Percentiles rank a stretch among this genome's conserved stretches.
Conservation (phyloP, 805 yeast species). For the Candida tallmaniae region DNA sequence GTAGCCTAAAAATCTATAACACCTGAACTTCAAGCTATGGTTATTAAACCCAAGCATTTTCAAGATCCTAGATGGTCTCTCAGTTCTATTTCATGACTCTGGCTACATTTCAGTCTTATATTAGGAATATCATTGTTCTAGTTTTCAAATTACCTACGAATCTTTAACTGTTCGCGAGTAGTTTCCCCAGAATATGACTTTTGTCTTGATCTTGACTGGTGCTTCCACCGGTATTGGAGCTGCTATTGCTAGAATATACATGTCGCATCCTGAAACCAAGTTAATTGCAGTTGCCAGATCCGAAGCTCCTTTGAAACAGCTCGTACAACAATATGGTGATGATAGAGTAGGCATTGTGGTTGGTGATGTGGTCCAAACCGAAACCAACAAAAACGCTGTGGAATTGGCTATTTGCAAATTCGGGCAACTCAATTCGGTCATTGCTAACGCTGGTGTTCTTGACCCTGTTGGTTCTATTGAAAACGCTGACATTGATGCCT, state of each 20-base stretch:
- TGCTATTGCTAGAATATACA: slow-evolving; percentile 55
- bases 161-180: neutral
- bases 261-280: slow-evolving; percentile 30
- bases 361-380: slow-evolving; percentile 55
- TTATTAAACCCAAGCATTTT: no score
- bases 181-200: neutral
- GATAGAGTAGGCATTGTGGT: slow-evolving; percentile 46
- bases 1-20: no score
- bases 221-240: slow-evolving; percentile 80
- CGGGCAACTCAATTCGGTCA: slow-evolving; percentile 58
- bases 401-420: slow-evolving; percentile 42
- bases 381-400: slow-evolving; percentile 35
- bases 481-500: slow-evolving; percentile 47
- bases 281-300: slow-evolving; percentile 76
- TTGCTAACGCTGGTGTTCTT: slow-evolving; percentile 80
- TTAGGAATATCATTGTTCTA: no score
- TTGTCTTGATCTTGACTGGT: slow-evolving; percentile 50
- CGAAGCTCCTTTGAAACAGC: slow-evolving; percentile 38
- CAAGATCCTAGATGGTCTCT: no score
- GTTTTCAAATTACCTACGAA: neutral
- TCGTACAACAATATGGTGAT: slow-evolving; percentile 42
- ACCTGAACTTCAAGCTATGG: no score
- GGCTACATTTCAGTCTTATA: no score
- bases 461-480: slow-evolving; percentile 66
- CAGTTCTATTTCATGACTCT: no score